phyloP scores from a whole-genome alignment of 257 asterid genomes.

The Orobanche coerulescens region DNA sequence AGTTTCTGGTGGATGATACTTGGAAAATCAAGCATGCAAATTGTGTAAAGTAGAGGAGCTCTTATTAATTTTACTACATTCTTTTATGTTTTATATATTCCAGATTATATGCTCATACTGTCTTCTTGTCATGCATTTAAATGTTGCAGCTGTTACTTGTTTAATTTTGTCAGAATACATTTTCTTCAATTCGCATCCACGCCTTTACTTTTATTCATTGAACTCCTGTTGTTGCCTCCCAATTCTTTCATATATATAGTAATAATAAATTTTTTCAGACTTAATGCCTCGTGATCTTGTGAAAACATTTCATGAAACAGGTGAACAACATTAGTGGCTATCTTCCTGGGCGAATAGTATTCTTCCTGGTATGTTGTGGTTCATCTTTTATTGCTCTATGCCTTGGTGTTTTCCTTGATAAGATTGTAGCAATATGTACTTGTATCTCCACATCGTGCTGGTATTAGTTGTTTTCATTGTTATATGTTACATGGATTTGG shows the following conservation, averaged over 20 bases:
- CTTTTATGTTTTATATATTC: not conserved
- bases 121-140: not conserved
- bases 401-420: constrained; percentile 3
- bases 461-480: constrained; percentile 3
- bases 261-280: not conserved
- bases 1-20: not conserved
- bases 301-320: constrained; percentile 37
- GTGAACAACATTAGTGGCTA: constrained; percentile 97
- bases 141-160: too few species aligned
- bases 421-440: not conserved
- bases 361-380: constrained; percentile 74
- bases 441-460: not conserved
- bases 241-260: too few species aligned
- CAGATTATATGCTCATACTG: not conserved
- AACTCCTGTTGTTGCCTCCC: too few species aligned
- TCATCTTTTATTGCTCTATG: constrained; percentile 15
- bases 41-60: not conserved
- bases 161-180: not conserved
- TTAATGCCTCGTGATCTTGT: constrained; percentile 3
- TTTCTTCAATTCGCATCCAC: not conserved
- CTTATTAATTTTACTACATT: not conserved
- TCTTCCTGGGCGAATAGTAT: constrained; percentile 97
- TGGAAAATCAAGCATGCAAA: not conserved
- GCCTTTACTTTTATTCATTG: too few species aligned
- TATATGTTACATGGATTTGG: constrained; percentile 1